Evolutionary conservation across 495 filamentous ascomycete species (phyloP).

Genomic region (Amniculicola lignicola): DNA sequence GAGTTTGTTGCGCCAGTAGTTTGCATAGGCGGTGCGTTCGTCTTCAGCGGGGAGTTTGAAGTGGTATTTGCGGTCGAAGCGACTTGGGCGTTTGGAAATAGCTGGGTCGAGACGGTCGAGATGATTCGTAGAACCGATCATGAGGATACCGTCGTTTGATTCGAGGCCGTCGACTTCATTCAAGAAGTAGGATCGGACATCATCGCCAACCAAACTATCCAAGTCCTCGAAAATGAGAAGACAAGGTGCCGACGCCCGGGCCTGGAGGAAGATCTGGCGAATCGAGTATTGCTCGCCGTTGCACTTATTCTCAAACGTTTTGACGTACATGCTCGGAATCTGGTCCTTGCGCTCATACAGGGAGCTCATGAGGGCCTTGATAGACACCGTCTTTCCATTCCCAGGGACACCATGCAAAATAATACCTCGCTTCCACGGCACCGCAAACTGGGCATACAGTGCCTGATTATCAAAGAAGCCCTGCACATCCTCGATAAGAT

Average conservation of each 20-base stretch:
- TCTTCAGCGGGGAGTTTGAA: conserved; percentile 34
- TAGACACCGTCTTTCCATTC: conserved; percentile 67
- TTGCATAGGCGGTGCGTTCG: conserved; percentile 37
- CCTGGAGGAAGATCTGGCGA: conserved; percentile 36
- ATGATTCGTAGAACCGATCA: conserved; percentile 42
- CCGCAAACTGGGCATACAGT: conserved; percentile 23
- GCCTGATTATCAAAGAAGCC: conserved; percentile 33
- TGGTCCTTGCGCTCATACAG: conserved; percentile 44
- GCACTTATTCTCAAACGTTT: conserved; percentile 39
- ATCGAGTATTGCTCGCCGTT: conserved; percentile 31
- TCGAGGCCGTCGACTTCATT: conserved; percentile 72
- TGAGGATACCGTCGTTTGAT: conserved; percentile 43
- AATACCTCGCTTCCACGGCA: conserved; percentile 42
- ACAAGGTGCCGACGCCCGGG: conserved; percentile 43
- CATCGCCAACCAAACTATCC: conserved; percentile 55
- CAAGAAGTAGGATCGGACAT: conserved; percentile 61
- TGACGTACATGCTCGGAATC: conserved; percentile 56
- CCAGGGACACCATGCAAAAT: conserved; percentile 52
- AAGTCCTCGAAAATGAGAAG: conserved; percentile 64
- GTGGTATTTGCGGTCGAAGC: conserved; percentile 44
- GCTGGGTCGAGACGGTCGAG: conserved; percentile 40
- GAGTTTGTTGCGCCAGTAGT: conserved; percentile 41
- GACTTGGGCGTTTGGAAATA: conserved; percentile 39
- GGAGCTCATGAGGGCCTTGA: conserved; percentile 63
- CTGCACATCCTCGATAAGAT: conserved; percentile 32